phyloP scores from a whole-genome alignment of 352 stramenopile genomes.

The Phytophthora citrophthora region DNA sequence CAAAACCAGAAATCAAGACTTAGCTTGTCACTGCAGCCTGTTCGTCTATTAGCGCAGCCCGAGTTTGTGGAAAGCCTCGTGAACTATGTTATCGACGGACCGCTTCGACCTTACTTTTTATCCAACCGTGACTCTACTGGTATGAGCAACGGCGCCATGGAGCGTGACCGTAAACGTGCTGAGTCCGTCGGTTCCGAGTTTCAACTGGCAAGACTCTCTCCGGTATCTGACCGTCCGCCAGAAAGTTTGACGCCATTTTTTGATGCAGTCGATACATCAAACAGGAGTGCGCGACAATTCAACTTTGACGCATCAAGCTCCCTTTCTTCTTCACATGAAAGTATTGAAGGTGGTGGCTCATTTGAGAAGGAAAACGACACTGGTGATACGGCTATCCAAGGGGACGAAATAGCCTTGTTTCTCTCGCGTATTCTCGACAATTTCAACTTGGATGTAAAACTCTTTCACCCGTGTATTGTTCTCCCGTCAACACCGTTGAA shows the following conservation, averaged over 20 bases:
- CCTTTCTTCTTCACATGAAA: neutral
- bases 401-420: conserved; percentile 10
- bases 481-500: conserved; percentile 52
- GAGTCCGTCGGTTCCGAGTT: conserved; percentile 29
- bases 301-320: conserved; percentile 18
- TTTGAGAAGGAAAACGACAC: neutral
- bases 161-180: conserved; percentile 16
- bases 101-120: conserved; percentile 50
- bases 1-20: conserved; percentile 42
- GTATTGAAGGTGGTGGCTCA: neutral
- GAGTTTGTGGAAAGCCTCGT: conserved; percentile 67
- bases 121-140: conserved; percentile 18
- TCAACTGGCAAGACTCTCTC: conserved; percentile 29
- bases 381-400: conserved; percentile 7
- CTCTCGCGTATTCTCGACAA: conserved; percentile 34
- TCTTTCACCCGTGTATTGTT: conserved; percentile 55
- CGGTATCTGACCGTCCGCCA: conserved; percentile 11
- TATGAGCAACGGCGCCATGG: conserved; percentile 12
- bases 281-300: conserved; percentile 25
- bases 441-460: conserved; percentile 42
- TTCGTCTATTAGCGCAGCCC: conserved; percentile 61
- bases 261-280: conserved; percentile 59
- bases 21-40: conserved; percentile 52
- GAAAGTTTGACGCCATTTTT: conserved; percentile 67
- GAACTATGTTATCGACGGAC: conserved; percentile 65